Percentiles rank a stretch among this genome's conserved stretches.
phyloP scores from a whole-genome alignment of 176 grass and related monocot genomes.

The Zoysia pacifica region DNA sequence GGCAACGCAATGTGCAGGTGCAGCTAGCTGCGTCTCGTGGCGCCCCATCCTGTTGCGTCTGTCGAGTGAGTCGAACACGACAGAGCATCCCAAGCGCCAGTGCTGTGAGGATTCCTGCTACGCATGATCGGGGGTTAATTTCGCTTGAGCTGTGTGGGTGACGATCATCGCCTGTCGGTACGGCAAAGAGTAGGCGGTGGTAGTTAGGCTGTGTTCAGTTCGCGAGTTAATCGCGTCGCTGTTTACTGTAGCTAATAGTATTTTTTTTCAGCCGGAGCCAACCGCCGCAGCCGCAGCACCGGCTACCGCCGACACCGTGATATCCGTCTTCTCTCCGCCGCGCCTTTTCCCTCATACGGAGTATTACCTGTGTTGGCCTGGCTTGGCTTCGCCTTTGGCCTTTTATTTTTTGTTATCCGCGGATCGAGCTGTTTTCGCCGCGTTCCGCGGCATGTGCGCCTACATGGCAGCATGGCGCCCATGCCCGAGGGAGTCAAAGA shows the following conservation, averaged over 20 bases:
- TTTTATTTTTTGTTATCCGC: background rate
- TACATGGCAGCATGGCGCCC: background rate
- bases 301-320: constrained; percentile 19
- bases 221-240: no score
- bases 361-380: background rate
- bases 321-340: constrained; percentile 9
- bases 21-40: background rate
- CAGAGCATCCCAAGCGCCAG: background rate
- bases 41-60: background rate
- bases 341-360: background rate
- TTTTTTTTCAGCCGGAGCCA: no score
- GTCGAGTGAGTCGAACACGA: background rate
- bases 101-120: no score
- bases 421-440: constrained; percentile 52
- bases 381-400: no score
- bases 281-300: no score
- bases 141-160: background rate
- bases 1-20: constrained; percentile 4
- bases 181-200: background rate
- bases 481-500: constrained; percentile 43
- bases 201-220: no score
- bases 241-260: no score
- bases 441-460: constrained; percentile 50
- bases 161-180: background rate
- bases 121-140: background rate